Evolutionary conservation across 78 protist genomes (phyloP).

Genomic region (Dictyostelium citrinum): DNA sequence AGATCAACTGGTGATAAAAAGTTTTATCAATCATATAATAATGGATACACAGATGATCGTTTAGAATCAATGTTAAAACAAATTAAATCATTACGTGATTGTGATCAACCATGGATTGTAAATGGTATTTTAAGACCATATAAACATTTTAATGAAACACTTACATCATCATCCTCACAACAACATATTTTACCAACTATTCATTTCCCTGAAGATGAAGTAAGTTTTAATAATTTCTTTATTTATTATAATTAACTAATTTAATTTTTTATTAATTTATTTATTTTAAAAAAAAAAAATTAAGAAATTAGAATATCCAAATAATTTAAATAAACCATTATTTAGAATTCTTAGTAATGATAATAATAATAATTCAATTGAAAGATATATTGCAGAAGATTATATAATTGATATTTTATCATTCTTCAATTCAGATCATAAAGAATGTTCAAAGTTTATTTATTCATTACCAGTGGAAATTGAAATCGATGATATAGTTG

Average conservation of each 20-base stretch:
- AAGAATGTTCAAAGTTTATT: constrained; percentile 39
- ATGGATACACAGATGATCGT: constrained; percentile 40
- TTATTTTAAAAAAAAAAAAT: neutral
- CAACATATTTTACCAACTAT: constrained; percentile 70
- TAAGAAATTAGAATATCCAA: constrained; percentile 67
- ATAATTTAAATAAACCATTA: constrained; percentile 10
- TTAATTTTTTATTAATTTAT: neutral
- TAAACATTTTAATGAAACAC: neutral
- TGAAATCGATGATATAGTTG: constrained; percentile 60
- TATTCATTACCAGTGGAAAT: constrained; percentile 44
- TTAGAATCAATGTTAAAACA: constrained; percentile 40
- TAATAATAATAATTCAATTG: constrained; percentile 22
- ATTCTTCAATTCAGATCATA: constrained; percentile 55
- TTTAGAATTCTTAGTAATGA: constrained; percentile 36
- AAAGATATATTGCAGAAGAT: constrained; percentile 43
- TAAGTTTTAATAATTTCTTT: neutral
- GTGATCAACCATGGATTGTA: neutral
- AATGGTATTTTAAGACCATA: neutral
- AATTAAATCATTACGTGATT: constrained; percentile 17
- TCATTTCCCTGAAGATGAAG: constrained; percentile 42
- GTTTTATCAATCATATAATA: constrained; percentile 52
- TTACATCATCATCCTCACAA: neutral
- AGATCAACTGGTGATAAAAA: constrained; percentile 48
- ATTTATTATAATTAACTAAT: too few relatives aligned
- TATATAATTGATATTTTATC: constrained; percentile 48